Conservation (phyloP, 441 rosid genomes). For the Melastoma candidum region DNA sequence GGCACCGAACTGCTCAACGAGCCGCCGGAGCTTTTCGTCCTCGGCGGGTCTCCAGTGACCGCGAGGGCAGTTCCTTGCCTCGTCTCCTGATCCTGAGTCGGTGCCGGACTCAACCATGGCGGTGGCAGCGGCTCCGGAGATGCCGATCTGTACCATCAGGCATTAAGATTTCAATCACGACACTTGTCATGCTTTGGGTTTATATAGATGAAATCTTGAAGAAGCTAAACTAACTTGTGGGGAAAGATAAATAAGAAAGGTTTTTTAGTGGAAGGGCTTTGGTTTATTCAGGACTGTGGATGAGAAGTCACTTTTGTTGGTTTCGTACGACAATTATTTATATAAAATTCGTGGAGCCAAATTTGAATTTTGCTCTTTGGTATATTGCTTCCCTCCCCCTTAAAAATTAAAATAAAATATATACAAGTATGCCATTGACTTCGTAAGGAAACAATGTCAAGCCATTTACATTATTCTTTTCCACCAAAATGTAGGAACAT, state of each 20-base stretch:
- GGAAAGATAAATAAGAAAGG: neutral
- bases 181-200: neutral
- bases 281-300: constrained; percentile 12
- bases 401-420: no score
- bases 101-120: constrained; percentile 31
- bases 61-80: constrained; percentile 30
- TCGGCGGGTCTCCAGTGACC: constrained; percentile 40
- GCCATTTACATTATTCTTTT: no score
- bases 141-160: neutral
- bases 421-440: no score
- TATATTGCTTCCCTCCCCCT: no score
- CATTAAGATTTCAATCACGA: neutral
- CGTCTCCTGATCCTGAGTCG: constrained; percentile 27
- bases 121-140: neutral
- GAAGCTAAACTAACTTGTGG: no score
- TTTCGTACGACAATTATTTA: constrained; percentile 41
- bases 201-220: neutral
- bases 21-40: constrained; percentile 34
- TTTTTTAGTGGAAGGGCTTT: neutral
- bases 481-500: no score
- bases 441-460: no score
- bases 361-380: no score
- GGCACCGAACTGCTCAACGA: constrained; percentile 38
- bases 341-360: no score
- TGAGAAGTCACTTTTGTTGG: constrained; percentile 68